phyloP scores from a whole-genome alignment of 2,329 filamentous ascomycete species.

The Huntiella savannae region DNA sequence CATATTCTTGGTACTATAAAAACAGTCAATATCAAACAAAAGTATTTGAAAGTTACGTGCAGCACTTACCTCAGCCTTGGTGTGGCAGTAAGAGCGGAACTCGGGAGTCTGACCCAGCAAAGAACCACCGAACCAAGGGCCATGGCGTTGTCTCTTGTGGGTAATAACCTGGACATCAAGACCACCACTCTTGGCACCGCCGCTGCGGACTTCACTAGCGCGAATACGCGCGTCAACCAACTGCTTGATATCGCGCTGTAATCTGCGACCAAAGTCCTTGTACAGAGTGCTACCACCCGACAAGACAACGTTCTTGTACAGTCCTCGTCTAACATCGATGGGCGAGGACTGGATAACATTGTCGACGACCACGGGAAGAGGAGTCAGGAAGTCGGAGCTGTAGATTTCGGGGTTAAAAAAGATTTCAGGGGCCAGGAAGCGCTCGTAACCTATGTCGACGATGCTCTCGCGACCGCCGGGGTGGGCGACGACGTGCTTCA shows the following conservation, averaged over 20 bases:
- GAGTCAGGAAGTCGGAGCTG: slow-evolving; percentile 94
- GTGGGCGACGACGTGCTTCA: slow-evolving; percentile 72
- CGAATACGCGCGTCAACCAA: slow-evolving; percentile 84
- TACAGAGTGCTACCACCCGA: slow-evolving; percentile 94
- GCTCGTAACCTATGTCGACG: slow-evolving; percentile 92
- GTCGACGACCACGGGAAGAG: slow-evolving; percentile 83
- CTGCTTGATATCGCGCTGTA: slow-evolving; percentile 95
- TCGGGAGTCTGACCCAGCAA: slow-evolving; percentile 92
- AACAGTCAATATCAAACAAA: background rate
- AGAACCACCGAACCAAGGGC: slow-evolving; percentile 96
- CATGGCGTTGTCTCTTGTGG: slow-evolving; percentile 92
- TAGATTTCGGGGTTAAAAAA: slow-evolving; percentile 99
- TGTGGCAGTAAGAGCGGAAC: slow-evolving; percentile 97
- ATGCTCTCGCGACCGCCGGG: slow-evolving; percentile 67
- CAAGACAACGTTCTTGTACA: slow-evolving; percentile 99
- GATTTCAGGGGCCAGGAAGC: slow-evolving; percentile 94
- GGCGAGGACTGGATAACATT: slow-evolving; percentile 93
- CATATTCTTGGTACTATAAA: slow-evolving; percentile 74
- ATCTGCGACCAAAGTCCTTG: slow-evolving; percentile 89
- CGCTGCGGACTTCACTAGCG: slow-evolving; percentile 78
- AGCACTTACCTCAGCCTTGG: slow-evolving; percentile 48
- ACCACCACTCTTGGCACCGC: slow-evolving; percentile 81
- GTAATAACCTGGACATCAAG: slow-evolving; percentile 93
- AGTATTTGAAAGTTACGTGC: background rate
- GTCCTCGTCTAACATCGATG: slow-evolving; percentile 86